Evolutionary conservation across 208 protist species (phyloP).

Genomic region (Trypanosoma congolense): DNA sequence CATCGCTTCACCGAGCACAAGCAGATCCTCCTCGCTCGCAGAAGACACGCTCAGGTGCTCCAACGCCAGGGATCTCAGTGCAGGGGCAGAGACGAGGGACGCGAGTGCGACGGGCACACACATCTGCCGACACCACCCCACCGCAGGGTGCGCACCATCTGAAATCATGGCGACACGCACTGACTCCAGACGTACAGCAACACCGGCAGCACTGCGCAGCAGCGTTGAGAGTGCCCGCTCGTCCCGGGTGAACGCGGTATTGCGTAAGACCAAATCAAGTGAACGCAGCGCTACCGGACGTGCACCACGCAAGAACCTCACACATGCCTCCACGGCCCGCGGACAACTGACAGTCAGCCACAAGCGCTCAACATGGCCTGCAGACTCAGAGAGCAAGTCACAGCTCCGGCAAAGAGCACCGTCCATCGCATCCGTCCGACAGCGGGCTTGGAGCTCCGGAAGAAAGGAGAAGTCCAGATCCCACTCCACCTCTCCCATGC

Average conservation of each 20-base stretch:
- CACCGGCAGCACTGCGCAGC: background rate
- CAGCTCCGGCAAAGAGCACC: conserved; percentile 16
- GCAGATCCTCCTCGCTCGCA: conserved; percentile 20
- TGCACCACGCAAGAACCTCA: conserved; percentile 4
- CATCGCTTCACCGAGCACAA: conserved; percentile 23
- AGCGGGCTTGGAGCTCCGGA: background rate
- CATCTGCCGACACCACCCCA: conserved; percentile 14
- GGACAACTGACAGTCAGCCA: conserved; percentile 8
- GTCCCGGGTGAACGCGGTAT: conserved; percentile 10
- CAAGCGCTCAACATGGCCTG: conserved; percentile 11
- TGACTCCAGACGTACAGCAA: conserved; percentile 6
- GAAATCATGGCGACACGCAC: conserved; percentile 24
- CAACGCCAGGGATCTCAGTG: conserved; percentile 24
- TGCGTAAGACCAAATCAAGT: conserved; percentile 28
- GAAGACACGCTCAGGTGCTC: conserved; percentile 27
- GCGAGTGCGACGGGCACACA: conserved; percentile 20
- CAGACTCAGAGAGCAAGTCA: conserved; percentile 13
- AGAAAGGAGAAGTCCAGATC: conserved; percentile 34
- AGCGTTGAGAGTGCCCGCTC: conserved; percentile 6
- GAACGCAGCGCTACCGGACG: conserved; percentile 14
- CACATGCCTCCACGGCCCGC: conserved; percentile 10
- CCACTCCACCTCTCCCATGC: conserved; percentile 21
- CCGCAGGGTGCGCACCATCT: conserved; percentile 9
- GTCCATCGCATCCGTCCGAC: background rate
- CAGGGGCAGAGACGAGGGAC: conserved; percentile 20